Evolutionary conservation across 2,329 filamentous ascomycete species (phyloP).

Genomic region (Westerdykella ornata): DNA sequence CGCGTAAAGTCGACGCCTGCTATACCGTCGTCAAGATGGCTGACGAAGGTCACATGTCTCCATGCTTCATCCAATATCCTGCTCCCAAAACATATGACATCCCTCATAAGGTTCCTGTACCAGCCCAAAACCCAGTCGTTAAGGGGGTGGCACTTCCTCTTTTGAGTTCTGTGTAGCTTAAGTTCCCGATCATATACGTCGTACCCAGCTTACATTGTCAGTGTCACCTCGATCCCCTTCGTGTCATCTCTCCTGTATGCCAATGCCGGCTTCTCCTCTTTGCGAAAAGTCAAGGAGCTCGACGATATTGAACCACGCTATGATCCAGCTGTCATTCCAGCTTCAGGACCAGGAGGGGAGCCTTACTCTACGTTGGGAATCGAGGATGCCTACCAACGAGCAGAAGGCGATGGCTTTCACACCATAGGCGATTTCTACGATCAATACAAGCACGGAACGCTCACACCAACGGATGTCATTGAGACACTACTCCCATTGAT

Average conservation of each 20-base stretch:
- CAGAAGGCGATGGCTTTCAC: conserved; percentile 27
- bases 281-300: conserved; percentile 52
- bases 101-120: conserved; percentile 30
- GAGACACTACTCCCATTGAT: conserved; percentile 67
- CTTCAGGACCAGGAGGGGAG: background rate
- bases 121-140: conserved; percentile 60
- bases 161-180: conserved; percentile 57
- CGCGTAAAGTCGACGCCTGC: background rate
- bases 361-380: conserved; percentile 15
- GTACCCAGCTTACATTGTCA: conserved; percentile 26
- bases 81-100: conserved; percentile 25
- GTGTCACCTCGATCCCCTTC: conserved; percentile 53
- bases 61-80: conserved; percentile 34
- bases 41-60: conserved; percentile 7
- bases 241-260: conserved; percentile 62
- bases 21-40: conserved; percentile 17
- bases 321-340: conserved; percentile 53
- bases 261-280: conserved; percentile 59
- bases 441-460: conserved; percentile 61
- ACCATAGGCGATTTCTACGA: conserved; percentile 71
- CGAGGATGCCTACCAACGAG: conserved; percentile 1
- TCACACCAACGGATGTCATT: conserved; percentile 66
- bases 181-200: conserved; percentile 12
- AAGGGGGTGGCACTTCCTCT: conserved; percentile 58
- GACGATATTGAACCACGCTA: conserved; percentile 49